Base-by-base conservation (phyloP, 139 green algal species). In the Mesostigma viride region DNA sequence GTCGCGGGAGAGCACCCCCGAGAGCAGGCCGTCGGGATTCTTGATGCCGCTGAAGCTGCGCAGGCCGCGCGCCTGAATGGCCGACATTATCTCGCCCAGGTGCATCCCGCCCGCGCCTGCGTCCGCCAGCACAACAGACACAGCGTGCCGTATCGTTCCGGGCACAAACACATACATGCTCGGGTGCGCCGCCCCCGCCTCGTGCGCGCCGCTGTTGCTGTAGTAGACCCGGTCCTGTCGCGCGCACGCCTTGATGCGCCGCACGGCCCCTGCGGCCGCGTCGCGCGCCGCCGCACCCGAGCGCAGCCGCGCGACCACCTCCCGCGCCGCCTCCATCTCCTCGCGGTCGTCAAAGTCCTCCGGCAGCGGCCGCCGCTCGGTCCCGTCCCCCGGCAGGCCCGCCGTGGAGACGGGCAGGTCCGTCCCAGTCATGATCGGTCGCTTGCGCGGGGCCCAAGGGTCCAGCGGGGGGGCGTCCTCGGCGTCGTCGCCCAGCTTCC, bases 181-280 rank as follows among this genome's bases (percentile, higher is more conserved):
- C 17, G 20, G 24, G 32, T 34, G 11, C 64, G 36, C 32, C 33
- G 26, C 17, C 14, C 65, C 8, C 56, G 11, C 11, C 30, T 5
- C 6, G 22, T 48, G 4, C 31, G 58, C 40, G 17, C 4, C 57
- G 31, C 31, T 28, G 44, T 26, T 27, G 24, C 59, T 22, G 5
- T 24, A 72, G 3, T 27, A 62, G 44, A 20, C 14, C 0, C 2
- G 24, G 53, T n/a, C 58, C 66, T 70, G 66, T 58, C 22, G 59
- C n/a, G 32, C 22, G 58, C 48, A 58, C 11, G 24, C 6, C 14
- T 51, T 51, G 40, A 51, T 51, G 40, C 11, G 11, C 14, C 14
- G 40, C 40, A 8, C 40, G 8, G 40, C 11, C 14, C 11, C 14
- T 14, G 40, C 40, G 11, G 11, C 40, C 40, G 8, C 40, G 8